phyloP scores from a whole-genome alignment of 1,139 yeast species.

The Pneumocystis oryctolagi region DNA sequence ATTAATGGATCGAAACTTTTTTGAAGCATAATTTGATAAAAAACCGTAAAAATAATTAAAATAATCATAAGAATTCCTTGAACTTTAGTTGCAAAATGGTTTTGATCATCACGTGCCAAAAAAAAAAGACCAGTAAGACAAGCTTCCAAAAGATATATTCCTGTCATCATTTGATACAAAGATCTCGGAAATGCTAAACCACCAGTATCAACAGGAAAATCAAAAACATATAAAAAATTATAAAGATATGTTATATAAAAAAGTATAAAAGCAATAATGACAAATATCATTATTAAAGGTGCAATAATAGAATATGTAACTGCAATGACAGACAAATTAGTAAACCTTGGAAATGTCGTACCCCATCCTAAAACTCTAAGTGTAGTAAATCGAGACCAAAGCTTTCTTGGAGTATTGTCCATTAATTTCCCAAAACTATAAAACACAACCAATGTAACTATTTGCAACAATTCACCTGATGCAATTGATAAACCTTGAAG shows the following conservation, averaged over 20 bases:
- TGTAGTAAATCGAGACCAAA: constrained; percentile 55
- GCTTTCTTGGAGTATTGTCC: constrained; percentile 76
- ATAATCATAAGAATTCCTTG: constrained; percentile 41
- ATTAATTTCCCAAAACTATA: constrained; percentile 52
- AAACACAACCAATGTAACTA: constrained; percentile 55
- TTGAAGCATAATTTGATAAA: constrained; percentile 47
- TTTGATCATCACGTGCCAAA: constrained; percentile 92
- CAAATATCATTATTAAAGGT: constrained; percentile 59
- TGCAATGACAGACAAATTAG: constrained; percentile 30
- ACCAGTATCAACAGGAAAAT: constrained; percentile 54
- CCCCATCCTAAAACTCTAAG: constrained; percentile 70
- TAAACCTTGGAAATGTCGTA: constrained; percentile 68
- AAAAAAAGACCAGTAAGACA: constrained; percentile 75
- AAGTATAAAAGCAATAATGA: constrained; percentile 51
- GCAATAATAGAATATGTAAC: constrained; percentile 69
- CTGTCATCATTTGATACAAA: constrained; percentile 72
- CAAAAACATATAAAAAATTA: constrained; percentile 58
- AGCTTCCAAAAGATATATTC: constrained; percentile 72
- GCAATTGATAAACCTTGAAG: constrained; percentile 76
- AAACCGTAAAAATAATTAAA: constrained; percentile 46
- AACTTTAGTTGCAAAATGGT: constrained; percentile 35
- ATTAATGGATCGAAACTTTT: constrained; percentile 52
- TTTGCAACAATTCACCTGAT: constrained; percentile 66
- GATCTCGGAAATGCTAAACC: constrained; percentile 84
- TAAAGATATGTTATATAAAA: constrained; percentile 68